Conservation (phyloP, 306 rosid species). For the Hippophae gyantsensis region DNA sequence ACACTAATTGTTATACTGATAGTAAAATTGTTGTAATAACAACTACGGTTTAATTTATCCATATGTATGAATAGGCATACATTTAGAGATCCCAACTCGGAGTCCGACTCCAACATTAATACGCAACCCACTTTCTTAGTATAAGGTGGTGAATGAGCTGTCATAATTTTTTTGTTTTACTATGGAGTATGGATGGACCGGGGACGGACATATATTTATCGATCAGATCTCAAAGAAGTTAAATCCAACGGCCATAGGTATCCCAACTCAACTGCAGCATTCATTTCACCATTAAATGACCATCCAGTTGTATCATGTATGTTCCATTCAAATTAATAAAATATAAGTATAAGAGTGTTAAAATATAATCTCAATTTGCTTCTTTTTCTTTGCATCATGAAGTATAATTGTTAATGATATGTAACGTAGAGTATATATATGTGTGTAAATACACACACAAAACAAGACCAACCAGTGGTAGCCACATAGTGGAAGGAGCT, state of each 20-base stretch:
- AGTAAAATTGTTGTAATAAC: too few species aligned
- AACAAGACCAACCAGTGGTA: constrained; percentile 71
- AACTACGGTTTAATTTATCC: too few species aligned
- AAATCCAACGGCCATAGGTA: constrained; percentile 40
- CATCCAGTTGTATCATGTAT: constrained; percentile 19
- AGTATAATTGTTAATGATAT: too few species aligned
- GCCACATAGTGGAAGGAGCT: constrained; percentile 47
- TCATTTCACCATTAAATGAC: constrained; percentile 70
- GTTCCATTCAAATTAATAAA: constrained; percentile 3
- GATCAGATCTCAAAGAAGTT: not conserved
- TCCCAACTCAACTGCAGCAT: constrained; percentile 51
- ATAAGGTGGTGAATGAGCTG: constrained; percentile 41
- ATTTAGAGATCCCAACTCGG: too few species aligned
- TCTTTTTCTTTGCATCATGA: too few species aligned
- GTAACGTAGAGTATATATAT: constrained; percentile 15
- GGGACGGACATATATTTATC: constrained; percentile 14
- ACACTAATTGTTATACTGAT: too few species aligned
- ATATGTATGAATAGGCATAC: too few species aligned
- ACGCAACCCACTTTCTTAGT: too few species aligned
- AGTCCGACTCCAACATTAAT: too few species aligned
- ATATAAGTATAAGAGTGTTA: too few species aligned
- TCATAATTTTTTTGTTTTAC: constrained; percentile 2
- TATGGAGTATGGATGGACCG: constrained; percentile 2
- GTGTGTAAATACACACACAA: constrained; percentile 34
- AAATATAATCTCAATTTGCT: too few species aligned